Evolutionary conservation across 202 grass and related monocot genomes (phyloP).

Genomic region (Bolboschoenoplectus hybrid): DNA sequence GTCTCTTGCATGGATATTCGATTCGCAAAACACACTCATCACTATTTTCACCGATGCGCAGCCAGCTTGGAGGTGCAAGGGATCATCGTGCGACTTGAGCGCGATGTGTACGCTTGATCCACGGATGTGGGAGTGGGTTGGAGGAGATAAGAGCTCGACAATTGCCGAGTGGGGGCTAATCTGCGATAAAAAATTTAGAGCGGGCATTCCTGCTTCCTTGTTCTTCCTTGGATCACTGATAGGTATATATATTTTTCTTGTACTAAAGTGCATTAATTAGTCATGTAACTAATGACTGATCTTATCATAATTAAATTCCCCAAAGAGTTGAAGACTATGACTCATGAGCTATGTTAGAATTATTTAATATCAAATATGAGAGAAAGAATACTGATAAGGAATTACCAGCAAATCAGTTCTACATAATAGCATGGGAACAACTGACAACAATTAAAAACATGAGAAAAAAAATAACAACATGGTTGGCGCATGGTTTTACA

Average conservation of each 20-base stretch:
- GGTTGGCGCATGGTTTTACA: background rate
- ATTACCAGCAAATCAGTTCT: background rate
- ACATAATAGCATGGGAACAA: background rate
- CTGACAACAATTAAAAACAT: background rate
- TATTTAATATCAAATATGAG: background rate
- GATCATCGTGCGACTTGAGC: background rate
- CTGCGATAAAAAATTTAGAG: conserved; percentile 49
- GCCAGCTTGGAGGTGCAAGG: conserved; percentile 47
- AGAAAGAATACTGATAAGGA: background rate
- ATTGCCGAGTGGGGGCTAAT: conserved; percentile 59
- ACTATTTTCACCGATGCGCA: conserved; percentile 53
- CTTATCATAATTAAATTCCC: background rate
- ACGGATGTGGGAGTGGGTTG: conserved; percentile 54
- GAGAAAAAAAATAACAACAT: background rate
- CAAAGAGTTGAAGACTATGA: background rate
- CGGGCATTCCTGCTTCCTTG: conserved; percentile 53
- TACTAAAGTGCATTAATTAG: conserved; percentile 4
- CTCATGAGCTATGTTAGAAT: background rate
- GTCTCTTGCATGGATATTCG: conserved; percentile 52
- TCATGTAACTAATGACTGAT: background rate
- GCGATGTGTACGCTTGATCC: conserved; percentile 45
- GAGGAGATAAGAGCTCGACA: conserved; percentile 46
- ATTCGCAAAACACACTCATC: conserved; percentile 51
- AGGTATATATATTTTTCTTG: conserved; percentile 37
- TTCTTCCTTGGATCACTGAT: conserved; percentile 55